Evolutionary conservation across 306 rosid genomes (phyloP), one percentile per base, ranked within the genome.

Genomic region (Betula pendula): DNA sequence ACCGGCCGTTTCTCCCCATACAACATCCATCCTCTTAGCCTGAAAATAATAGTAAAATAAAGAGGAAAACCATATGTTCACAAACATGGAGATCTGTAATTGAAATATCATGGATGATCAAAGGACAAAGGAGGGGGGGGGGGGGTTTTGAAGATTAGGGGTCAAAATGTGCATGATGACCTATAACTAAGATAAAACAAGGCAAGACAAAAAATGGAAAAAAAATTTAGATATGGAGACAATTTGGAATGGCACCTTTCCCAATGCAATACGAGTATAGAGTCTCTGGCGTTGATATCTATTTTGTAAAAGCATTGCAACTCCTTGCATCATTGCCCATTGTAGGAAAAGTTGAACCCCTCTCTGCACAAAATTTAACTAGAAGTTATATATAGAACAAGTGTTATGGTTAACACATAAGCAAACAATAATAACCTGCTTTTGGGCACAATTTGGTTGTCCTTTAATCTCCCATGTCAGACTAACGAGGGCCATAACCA

Each of bases 11-110:
- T 96, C 99, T 58, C 99, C 99, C 99, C 99, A 96, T 9, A 96
- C 99, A 63, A 96, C 97, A 82, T 96, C 99, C 99, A 96, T 96
- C 79, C 99, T 88, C 83, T 96, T 96, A n/a, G 99, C 99, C 99
- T 96, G 84, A 70, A 83, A 79, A 75, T 65, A 47, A 77, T 16
- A 82, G 70, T 50, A 75, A 79, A 76, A 73, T 27, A 70, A 51
- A 50, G 55, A 77, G 75, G n/a, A 69, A 76, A 58, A 75, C 11
- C 20, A 43, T 24, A 38, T 40, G 74, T 9, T 65, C 45, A 63
- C 45, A 22, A 22, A 35, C 33, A 35, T 19, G n/a, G 47, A 65
- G 47, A 65, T 65, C 44, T 8, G 24, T 19, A 65, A 65, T 65
- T n/a, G 22, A 12, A 14, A 27, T 17, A 48, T 33, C 35, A 63